Percentiles rank a stretch among this genome's conserved stretches.
These are phyloP conservation scores for Cladosporium sp. DNA, from an alignment of 2,329 filamentous ascomycete genomes.

Conservation along the genomic window DNA sequence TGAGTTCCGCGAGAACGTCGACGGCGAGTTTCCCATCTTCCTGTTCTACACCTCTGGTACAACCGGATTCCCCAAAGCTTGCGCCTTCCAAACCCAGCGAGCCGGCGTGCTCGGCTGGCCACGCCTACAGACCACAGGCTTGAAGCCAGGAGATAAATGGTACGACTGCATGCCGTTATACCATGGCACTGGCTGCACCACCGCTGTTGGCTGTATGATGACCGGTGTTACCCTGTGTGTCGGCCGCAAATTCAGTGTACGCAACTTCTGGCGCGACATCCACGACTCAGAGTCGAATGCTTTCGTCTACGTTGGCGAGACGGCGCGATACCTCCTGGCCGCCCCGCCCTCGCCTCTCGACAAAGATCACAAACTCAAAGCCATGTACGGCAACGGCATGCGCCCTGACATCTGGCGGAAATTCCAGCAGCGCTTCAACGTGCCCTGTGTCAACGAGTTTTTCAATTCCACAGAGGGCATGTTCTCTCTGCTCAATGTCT, in stretches of 20 bases:
- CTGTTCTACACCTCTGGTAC: conserved; percentile 74
- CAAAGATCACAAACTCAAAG: conserved; percentile 52
- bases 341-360: conserved; percentile 60
- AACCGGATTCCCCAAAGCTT: conserved; percentile 70
- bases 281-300: conserved; percentile 62
- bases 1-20: conserved; percentile 49
- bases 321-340: conserved; percentile 67
- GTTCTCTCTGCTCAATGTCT: conserved; percentile 47
- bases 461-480: conserved; percentile 74
- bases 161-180: conserved; percentile 76
- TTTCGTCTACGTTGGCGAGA: conserved; percentile 76
- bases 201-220: conserved; percentile 52
- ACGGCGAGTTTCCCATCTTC: conserved; percentile 52
- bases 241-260: conserved; percentile 62
- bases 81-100: conserved; percentile 53
- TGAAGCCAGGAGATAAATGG: conserved; percentile 54
- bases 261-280: conserved; percentile 67
- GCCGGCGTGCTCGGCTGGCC: conserved; percentile 36
- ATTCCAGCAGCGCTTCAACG: conserved; percentile 60
- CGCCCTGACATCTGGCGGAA: conserved; percentile 64
- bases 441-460: conserved; percentile 64
- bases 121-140: conserved; percentile 33
- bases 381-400: conserved; percentile 63
- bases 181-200: conserved; percentile 67
- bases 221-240: conserved; percentile 56